Evolutionary conservation across 1,284 basidiomycete species (phyloP), one percentile per base, ranked within the genome.

Genomic region (Vanrija sp.): DNA sequence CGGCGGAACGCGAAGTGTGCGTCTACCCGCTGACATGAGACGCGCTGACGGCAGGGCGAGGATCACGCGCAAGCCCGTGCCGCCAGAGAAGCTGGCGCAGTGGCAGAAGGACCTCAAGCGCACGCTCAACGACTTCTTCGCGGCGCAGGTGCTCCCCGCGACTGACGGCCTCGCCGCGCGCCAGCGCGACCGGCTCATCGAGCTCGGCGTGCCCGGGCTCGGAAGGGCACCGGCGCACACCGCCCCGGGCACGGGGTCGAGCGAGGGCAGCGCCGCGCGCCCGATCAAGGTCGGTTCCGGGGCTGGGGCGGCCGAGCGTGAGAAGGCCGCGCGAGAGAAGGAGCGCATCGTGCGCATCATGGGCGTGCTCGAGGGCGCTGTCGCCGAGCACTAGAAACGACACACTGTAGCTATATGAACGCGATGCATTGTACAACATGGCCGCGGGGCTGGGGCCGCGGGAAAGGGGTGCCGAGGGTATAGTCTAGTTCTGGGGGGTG

Each of bases 131-230:
- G 56, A 65, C 6, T 68, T 74, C 54, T 65, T 72, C 58, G 49
- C 45, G 38, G 43, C 57, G 8, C 58, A 65, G 25, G 69, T 65
- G 46, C 52, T 71, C 9, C 65, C 68, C 2, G 43, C 65, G 0
- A 49, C 71, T 6, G 72, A 74, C 50, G 67, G 67, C 1, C 55
- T 74, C 16, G 64, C 67, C 2, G n/a, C 52, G 5, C 60, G 66
- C 5, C 72, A 74, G 14, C 51, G 48, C 18, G 56, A 64, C 23
- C 46, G 61, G n/a, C 57, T 74, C 25, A 45, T 58, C 7, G 63
- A 69, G 26, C 60, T 74, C 12, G 72, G 71, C 16, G 69, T 72
- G 6, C 71, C 72, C 3, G 72, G 72, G 4, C 60, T 74, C 3
- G 65, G 61, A 0, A 52, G 51, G 7, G 65, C 61, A 21, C 9